These are phyloP conservation scores for Penicillium rolfsii DNA, from an alignment of 2,329 filamentous ascomycete species.

Conservation along the genomic window DNA sequence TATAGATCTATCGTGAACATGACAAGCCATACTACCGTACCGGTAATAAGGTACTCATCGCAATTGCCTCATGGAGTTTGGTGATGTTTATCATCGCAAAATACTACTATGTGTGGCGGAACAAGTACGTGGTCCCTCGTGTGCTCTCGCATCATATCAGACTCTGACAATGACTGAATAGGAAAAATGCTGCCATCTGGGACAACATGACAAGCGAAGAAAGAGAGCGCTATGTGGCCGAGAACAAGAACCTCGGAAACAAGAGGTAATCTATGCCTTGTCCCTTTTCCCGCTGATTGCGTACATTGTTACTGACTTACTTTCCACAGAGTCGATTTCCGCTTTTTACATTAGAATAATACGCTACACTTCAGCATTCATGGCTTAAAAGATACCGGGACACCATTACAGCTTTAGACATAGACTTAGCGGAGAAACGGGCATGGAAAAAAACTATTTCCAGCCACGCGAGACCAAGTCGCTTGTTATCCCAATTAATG, in stretches of 20 bases:
- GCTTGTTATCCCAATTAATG: neutral
- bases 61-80: conserved; percentile 54
- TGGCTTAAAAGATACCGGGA: neutral
- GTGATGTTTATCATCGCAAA: conserved; percentile 53
- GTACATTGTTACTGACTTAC: conserved; percentile 5
- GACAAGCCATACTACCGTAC: conserved; percentile 61
- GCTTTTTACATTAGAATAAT: conserved; percentile 37
- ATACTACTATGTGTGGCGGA: conserved; percentile 46
- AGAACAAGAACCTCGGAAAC: conserved; percentile 46
- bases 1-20: conserved; percentile 58
- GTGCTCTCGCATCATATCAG: neutral
- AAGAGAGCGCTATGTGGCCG: conserved; percentile 41
- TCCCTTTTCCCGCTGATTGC: neutral
- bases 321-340: conserved; percentile 41
- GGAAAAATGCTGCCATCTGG: conserved; percentile 43
- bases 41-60: conserved; percentile 62
- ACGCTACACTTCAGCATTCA: neutral
- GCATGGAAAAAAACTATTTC: neutral
- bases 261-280: conserved; percentile 42
- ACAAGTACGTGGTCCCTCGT: conserved; percentile 37
- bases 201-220: conserved; percentile 47
- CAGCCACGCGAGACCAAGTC: neutral
- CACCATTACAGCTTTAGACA: neutral
- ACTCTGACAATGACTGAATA: conserved; percentile 20
- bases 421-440: neutral